Evolutionary conservation across 768 basidiomycete species (phyloP).

Genomic region (Roridomyces roridus): DNA sequence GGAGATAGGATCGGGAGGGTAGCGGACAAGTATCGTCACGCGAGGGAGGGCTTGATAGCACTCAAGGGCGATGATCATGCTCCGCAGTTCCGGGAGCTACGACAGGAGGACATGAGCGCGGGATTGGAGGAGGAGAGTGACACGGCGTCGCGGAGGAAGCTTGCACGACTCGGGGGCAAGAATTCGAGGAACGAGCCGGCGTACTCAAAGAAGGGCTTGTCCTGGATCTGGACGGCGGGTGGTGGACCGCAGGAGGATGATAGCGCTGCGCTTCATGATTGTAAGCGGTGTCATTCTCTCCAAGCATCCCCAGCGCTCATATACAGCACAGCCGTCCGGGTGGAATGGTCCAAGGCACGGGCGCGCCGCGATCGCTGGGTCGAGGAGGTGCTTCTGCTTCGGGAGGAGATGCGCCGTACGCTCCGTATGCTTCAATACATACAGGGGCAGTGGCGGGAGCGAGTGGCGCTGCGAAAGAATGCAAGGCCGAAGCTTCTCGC

Average conservation of each 20-base stretch:
- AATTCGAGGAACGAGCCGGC: background rate
- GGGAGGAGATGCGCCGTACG: constrained; percentile 26
- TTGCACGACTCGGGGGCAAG: background rate
- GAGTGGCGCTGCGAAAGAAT: background rate
- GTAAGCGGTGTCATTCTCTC: too few relatives aligned
- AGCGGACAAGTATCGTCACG: too few relatives aligned
- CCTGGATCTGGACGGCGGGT: constrained; percentile 16
- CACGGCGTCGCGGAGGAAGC: too few relatives aligned
- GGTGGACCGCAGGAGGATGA: background rate
- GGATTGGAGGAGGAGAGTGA: constrained; percentile 1
- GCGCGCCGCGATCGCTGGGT: constrained; percentile 20
- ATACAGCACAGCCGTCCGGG: constrained; percentile 19
- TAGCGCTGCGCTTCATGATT: constrained; percentile 5
- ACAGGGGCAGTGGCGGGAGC: background rate
- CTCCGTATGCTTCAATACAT: background rate
- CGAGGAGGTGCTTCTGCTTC: constrained; percentile 27
- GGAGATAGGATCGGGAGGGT: background rate
- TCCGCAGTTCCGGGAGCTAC: too few relatives aligned
- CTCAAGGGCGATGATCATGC: too few relatives aligned
- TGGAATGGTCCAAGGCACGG: constrained; percentile 28
- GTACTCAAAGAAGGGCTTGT: background rate
- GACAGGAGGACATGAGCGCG: background rate
- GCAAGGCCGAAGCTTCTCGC: background rate
- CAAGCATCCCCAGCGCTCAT: too few relatives aligned
- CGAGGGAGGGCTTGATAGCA: too few relatives aligned